Evolutionary conservation across 1,139 yeast genomes (phyloP).

Genomic region (Candida sp.): DNA sequence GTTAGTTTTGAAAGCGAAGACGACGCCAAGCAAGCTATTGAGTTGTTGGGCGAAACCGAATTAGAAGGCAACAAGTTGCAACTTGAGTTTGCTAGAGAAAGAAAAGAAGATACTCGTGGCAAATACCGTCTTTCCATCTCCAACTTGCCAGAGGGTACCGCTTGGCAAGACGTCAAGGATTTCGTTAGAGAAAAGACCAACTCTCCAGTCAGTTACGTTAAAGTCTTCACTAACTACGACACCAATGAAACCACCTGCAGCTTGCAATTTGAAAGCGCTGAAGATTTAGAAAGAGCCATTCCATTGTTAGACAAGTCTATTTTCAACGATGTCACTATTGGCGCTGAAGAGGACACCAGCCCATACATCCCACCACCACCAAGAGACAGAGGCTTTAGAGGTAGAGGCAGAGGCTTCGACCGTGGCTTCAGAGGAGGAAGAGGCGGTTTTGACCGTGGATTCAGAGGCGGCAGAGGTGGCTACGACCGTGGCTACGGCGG

Average conservation of each 20-base stretch:
- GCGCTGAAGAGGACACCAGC: constrained; percentile 81
- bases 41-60: constrained; percentile 58
- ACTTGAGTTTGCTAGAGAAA: constrained; percentile 72
- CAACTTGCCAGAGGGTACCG: constrained; percentile 74
- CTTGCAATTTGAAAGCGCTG: constrained; percentile 77
- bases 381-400: constrained; percentile 52
- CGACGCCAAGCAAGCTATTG: constrained; percentile 68
- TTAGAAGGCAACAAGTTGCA: constrained; percentile 68
- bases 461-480: constrained; percentile 42
- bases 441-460: constrained; percentile 23
- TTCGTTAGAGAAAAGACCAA: constrained; percentile 73
- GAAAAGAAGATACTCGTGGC: constrained; percentile 62
- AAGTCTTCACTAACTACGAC: constrained; percentile 65
- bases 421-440: constrained; percentile 42
- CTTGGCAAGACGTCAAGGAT: constrained; percentile 89
- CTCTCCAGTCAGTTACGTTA: constrained; percentile 70
- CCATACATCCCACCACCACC: constrained; percentile 74
- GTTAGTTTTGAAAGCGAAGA: constrained; percentile 72
- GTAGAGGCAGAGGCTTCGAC: constrained; percentile 37
- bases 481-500: constrained; percentile 41
- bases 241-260: constrained; percentile 73
- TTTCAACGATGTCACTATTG: constrained; percentile 66
- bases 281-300: constrained; percentile 72
- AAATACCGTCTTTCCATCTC: constrained; percentile 72
- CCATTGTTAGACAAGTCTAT: constrained; percentile 73